These are phyloP conservation scores for Cymbopogon citratus DNA, from an alignment of 176 grass and related monocot genomes.

Conservation along the genomic window DNA sequence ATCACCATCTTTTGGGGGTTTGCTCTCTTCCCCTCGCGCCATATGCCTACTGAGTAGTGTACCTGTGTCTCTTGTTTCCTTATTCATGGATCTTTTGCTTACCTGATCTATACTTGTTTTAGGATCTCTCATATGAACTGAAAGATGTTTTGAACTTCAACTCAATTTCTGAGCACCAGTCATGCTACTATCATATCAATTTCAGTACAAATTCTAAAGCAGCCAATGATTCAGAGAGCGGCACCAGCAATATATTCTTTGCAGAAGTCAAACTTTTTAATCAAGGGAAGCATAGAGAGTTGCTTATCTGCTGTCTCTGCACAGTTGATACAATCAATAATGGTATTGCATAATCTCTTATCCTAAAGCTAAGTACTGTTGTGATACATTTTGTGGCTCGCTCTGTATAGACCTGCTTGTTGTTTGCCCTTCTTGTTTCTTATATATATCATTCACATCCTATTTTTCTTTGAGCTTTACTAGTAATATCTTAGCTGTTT, in stretches of 20 bases:
- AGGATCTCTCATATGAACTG: slow-evolving; percentile 17
- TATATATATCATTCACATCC: neutral
- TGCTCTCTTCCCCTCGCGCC: neutral
- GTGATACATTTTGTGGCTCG: neutral
- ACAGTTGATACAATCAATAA: neutral
- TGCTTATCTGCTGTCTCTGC: slow-evolving; percentile 9
- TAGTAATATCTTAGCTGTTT: neutral
- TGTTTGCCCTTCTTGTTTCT: neutral
- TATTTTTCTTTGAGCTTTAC: neutral
- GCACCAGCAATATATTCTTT: neutral
- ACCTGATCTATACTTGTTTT: neutral
- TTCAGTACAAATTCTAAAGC: slow-evolving; percentile 26
- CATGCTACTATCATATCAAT: slow-evolving; percentile 20
- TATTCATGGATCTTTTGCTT: neutral
- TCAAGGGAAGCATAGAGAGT: neutral
- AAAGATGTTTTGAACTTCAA: slow-evolving; percentile 11
- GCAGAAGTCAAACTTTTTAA: neutral
- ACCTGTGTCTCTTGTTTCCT: neutral
- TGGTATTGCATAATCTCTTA: neutral
- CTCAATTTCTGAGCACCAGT: neutral
- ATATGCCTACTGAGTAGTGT: too few relatives aligned
- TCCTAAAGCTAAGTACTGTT: neutral
- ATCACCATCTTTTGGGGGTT: slow-evolving; percentile 11
- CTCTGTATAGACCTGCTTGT: neutral
- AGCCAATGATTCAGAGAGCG: neutral